Percentiles rank a stretch among this genome's conserved stretches.
phyloP scores from a whole-genome alignment of 768 basidiomycete genomes.

The Hortiboletus campestris region DNA sequence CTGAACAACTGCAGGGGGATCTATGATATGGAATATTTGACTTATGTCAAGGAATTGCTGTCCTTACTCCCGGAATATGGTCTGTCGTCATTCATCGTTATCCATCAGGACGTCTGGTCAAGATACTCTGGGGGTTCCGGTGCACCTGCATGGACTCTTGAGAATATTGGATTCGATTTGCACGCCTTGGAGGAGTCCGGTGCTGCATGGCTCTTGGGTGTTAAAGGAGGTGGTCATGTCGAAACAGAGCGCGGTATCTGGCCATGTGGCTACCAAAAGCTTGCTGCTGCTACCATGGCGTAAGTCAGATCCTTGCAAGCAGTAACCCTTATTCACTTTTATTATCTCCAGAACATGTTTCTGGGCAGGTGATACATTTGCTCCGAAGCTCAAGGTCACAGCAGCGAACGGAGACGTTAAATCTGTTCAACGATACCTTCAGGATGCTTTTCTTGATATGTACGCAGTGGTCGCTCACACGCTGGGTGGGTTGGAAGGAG shows the following conservation, averaged over 20 bases:
- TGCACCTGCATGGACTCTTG: slow-evolving; percentile 94
- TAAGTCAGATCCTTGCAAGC: slow-evolving; percentile 36
- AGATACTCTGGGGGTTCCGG: slow-evolving; percentile 94
- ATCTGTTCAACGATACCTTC: slow-evolving; percentile 79
- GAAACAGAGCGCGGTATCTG: slow-evolving; percentile 82
- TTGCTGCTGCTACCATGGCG: slow-evolving; percentile 93
- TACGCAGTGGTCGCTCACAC: slow-evolving; percentile 65
- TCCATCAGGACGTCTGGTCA: slow-evolving; percentile 97
- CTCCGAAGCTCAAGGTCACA: slow-evolving; percentile 66
- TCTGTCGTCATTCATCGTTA: slow-evolving; percentile 67
- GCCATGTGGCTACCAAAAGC: slow-evolving; percentile 93
- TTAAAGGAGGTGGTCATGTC: slow-evolving; percentile 70
- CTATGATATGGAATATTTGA: slow-evolving; percentile 82
- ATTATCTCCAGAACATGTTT: slow-evolving; percentile 69
- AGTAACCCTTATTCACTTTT: neutral
- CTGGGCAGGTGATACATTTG: slow-evolving; percentile 88
- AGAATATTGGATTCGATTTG: slow-evolving; percentile 82
- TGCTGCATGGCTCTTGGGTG: slow-evolving; percentile 84
- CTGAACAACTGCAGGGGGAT: slow-evolving; percentile 52
- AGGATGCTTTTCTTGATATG: slow-evolving; percentile 76
- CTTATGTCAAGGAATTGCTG: slow-evolving; percentile 71
- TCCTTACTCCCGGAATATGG: slow-evolving; percentile 71
- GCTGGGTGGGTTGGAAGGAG: slow-evolving; percentile 71
- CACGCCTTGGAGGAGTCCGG: slow-evolving; percentile 74
- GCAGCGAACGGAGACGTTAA: slow-evolving; percentile 47